phyloP scores from a whole-genome alignment of 1,139 yeast genomes.

The Petasospora fabianii region DNA sequence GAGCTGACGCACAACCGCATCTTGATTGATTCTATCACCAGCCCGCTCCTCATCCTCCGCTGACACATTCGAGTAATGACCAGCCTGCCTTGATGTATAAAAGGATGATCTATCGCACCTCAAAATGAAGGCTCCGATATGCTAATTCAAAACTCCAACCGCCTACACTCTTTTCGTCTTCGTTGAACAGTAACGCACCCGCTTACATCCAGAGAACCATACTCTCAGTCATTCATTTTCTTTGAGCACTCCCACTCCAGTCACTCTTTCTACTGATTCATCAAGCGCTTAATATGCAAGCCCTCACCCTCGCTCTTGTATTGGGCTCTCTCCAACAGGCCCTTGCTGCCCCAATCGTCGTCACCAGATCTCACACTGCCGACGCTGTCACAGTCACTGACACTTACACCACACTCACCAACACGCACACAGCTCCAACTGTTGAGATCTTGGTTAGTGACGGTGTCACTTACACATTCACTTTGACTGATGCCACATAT shows the following conservation, averaged over 20 bases:
- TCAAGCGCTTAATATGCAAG: slow-evolving; percentile 9
- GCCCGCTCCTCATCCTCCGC: not conserved
- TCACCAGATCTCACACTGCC: slow-evolving; percentile 67
- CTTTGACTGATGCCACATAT: slow-evolving; percentile 38
- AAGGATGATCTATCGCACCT: not conserved
- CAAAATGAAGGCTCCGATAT: not conserved
- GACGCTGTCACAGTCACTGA: slow-evolving; percentile 50
- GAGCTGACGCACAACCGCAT: not conserved
- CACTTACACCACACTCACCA: slow-evolving; percentile 55
- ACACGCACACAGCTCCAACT: slow-evolving; percentile 62
- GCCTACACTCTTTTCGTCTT: slow-evolving; percentile 4
- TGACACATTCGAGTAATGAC: not conserved
- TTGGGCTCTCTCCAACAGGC: slow-evolving; percentile 17
- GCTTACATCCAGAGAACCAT: slow-evolving; percentile 7
- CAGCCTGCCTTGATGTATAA: not conserved
- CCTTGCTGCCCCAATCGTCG: slow-evolving; percentile 32
- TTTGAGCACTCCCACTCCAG: slow-evolving; percentile 6
- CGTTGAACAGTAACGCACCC: slow-evolving; percentile 1
- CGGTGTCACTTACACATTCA: slow-evolving; percentile 58
- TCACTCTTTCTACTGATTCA: slow-evolving; percentile 6
- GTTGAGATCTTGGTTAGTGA: slow-evolving; percentile 61
- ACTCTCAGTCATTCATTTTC: slow-evolving; percentile 11
- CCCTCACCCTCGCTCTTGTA: slow-evolving; percentile 9
- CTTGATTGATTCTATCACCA: not conserved
- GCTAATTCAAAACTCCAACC: slow-evolving; percentile 1